Evolutionary conservation across 2,329 filamentous ascomycete species (phyloP), one percentile per base, ranked within the genome.

Genomic region (Ceratocystis colombiana): DNA sequence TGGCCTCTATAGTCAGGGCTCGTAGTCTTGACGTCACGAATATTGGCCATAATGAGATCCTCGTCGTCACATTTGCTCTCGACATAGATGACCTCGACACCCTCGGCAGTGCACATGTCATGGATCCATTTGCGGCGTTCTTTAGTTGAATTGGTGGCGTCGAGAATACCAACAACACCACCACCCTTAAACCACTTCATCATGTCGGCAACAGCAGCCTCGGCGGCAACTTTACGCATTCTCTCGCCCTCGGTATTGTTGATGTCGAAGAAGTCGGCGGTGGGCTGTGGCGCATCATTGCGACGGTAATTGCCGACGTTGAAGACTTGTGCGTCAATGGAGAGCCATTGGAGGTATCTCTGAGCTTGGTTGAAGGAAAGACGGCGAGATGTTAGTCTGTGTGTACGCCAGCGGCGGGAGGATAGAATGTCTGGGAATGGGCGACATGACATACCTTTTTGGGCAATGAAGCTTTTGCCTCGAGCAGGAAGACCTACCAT

Each of bases 61-160:
- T 97, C 92, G 71, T 96, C 88, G 73, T 99, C 93, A 75, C 94
- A 99, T 74, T 94, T 95, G 71, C 90, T 96, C 79, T 99, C 94
- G 61, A 99, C 94, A 71, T 96, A 99, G 61, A 99, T 79, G 8
- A 95, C 92, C 74, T 96, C 91, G 68, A 97, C 87, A 65, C 86
- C 86, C 70, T 93, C 86, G 12, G 82, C 80, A 6, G 82, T 79
- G 74, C 92, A 94, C 61, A 83, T 82, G 69, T 96, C 87, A 71
- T 90, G 82, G 72, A 99, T 94, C 94, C 94, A 99, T 73, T 88
- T 85, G 70, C 94, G 87, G 55, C 94, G 86, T 57, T 85, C 82
- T 75, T 96, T 95, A 69, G 94, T 97, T 6, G 90, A 96, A 77
- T 99, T 99, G 68, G 94, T 99, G 46, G 94, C 94, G 76, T 99